phyloP scores from a whole-genome alignment of 371 early-diverging fungal species.

The Capillidium rhysosporum region DNA sequence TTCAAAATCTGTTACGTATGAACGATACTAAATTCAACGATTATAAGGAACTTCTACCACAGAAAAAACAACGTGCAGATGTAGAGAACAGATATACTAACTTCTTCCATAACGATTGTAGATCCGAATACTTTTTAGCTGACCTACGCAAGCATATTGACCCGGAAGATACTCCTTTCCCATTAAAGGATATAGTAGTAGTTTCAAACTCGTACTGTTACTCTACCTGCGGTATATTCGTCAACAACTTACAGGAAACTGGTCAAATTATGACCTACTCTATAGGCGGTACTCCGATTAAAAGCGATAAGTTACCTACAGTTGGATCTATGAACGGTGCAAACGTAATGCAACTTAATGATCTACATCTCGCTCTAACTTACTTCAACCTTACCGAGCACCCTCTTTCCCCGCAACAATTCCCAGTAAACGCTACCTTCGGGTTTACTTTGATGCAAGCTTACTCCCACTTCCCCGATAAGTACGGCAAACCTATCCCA shows the following conservation, averaged over 20 bases:
- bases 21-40: neutral
- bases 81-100: neutral
- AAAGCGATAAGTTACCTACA: neutral
- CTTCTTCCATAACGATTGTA: neutral
- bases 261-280: neutral
- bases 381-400: neutral
- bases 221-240: neutral
- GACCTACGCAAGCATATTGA: neutral
- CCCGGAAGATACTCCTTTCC: neutral
- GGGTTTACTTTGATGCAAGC: neutral
- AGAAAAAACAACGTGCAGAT: neutral
- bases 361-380: neutral
- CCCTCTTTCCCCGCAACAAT: neutral
- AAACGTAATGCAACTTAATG: neutral
- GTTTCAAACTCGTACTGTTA: slow-evolving; percentile 2
- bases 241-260: neutral
- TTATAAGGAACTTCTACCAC: neutral
- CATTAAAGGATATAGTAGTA: neutral
- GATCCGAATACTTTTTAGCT: neutral
- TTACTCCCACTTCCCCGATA: neutral
- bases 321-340: neutral
- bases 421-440: neutral
- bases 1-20: neutral
- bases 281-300: neutral
- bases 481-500: neutral